These are phyloP conservation scores for Colletotrichum gloeosporioides DNA, from an alignment of 2,329 filamentous ascomycete genomes.

Conservation along the genomic window DNA sequence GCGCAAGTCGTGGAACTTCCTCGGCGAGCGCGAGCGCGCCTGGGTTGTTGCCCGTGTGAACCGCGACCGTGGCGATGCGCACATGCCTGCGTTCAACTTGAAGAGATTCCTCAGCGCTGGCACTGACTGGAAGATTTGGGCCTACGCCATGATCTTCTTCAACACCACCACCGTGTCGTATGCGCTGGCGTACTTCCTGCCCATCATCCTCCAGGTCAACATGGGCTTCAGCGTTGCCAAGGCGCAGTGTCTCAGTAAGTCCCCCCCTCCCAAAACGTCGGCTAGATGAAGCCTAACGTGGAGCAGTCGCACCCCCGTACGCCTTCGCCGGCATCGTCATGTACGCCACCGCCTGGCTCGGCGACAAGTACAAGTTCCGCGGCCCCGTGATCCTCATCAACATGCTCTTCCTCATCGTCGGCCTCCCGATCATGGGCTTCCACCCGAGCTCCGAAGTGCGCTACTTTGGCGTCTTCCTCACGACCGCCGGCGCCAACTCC, in stretches of 20 bases:
- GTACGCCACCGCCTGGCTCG: conserved; percentile 63
- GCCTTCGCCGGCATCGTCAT: conserved; percentile 69
- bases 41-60: conserved; percentile 61
- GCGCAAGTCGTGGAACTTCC: conserved; percentile 56
- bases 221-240: conserved; percentile 69
- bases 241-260: conserved; percentile 65
- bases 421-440: conserved; percentile 77
- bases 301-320: conserved; percentile 68
- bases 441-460: conserved; percentile 58
- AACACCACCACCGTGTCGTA: conserved; percentile 76
- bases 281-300: neutral
- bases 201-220: conserved; percentile 69
- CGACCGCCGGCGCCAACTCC: conserved; percentile 77
- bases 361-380: conserved; percentile 71
- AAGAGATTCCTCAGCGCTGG: conserved; percentile 51
- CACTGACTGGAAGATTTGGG: conserved; percentile 65
- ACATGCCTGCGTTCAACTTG: conserved; percentile 57
- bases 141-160: conserved; percentile 65
- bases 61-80: conserved; percentile 62
- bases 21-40: conserved; percentile 53
- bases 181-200: conserved; percentile 79
- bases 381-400: conserved; percentile 72
- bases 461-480: conserved; percentile 78
- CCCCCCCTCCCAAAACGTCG: too few relatives aligned
- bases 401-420: conserved; percentile 69